Evolutionary conservation across 208 protist species (phyloP).

Genomic region (Acanthamoeba lenticulata): DNA sequence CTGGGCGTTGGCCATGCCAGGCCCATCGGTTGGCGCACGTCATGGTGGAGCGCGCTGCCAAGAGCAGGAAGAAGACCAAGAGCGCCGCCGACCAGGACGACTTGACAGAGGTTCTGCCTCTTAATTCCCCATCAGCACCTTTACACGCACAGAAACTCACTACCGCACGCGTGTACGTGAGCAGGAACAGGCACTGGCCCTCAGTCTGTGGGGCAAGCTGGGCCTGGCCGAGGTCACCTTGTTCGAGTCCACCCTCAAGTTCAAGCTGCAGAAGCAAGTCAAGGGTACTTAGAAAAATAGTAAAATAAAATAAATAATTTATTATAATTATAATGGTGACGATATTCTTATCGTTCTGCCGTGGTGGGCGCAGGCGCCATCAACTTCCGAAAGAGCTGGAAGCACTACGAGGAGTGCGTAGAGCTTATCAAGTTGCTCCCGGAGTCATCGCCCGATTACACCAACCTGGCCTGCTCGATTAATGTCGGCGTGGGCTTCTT

Average conservation of each 20-base stretch:
- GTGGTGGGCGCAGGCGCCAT: not conserved
- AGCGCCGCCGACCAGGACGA: not conserved
- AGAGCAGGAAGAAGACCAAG: not conserved
- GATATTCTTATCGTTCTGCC: too few species aligned
- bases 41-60: not conserved
- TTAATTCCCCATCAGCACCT: not conserved
- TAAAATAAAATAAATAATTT: too few species aligned
- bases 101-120: not conserved
- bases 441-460: not conserved
- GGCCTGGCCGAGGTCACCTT: not conserved
- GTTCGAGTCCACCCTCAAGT: constrained; percentile 39
- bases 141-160: not conserved
- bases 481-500: constrained; percentile 44
- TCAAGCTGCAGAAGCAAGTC: constrained; percentile 20
- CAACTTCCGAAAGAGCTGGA: constrained; percentile 49
- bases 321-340: too few species aligned
- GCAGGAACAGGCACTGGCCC: not conserved
- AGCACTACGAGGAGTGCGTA: constrained; percentile 26
- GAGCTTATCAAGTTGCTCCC: not conserved
- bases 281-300: not conserved
- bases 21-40: not conserved
- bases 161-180: not conserved
- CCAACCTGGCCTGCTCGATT: not conserved
- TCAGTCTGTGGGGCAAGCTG: not conserved
- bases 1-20: too few species aligned